These are phyloP conservation scores for Mucor racemosus DNA, from an alignment of 371 early-diverging fungal genomes.

Conservation along the genomic window DNA sequence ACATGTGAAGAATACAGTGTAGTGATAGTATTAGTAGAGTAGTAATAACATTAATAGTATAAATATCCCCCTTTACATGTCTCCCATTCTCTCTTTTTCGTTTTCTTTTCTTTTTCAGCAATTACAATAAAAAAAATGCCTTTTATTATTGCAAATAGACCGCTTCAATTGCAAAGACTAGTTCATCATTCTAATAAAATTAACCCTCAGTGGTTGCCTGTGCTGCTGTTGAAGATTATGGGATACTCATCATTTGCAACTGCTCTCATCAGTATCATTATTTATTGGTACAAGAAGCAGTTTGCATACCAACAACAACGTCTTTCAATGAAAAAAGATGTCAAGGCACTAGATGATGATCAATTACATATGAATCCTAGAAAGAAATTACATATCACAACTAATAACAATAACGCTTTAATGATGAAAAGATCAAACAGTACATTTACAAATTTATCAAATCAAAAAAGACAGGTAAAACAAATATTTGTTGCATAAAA, in stretches of 20 bases:
- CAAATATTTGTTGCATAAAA: background rate
- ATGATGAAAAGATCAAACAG: constrained; percentile 17
- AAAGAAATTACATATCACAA: constrained; percentile 8
- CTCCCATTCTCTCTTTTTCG: background rate
- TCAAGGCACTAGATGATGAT: constrained; percentile 1
- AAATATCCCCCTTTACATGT: constrained; percentile 12
- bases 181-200: constrained; percentile 12
- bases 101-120: background rate
- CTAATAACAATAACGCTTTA: background rate
- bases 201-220: constrained; percentile 10
- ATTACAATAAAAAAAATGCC: background rate
- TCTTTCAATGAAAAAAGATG: background rate
- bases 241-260: constrained; percentile 28
- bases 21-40: too few relatives aligned
- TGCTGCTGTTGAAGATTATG: constrained; percentile 11
- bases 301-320: background rate
- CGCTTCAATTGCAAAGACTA: constrained; percentile 1
- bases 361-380: constrained; percentile 10
- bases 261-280: constrained; percentile 20
- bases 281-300: constrained; percentile 25
- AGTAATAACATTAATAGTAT: constrained; percentile 4
- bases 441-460: constrained; percentile 15
- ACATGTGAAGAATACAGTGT: constrained; percentile 15
- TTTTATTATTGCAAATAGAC: constrained; percentile 1
- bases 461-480: constrained; percentile 9